These are phyloP conservation scores for Ascochyta fabae DNA, from an alignment of 2,329 filamentous ascomycete species.

Conservation along the genomic window DNA sequence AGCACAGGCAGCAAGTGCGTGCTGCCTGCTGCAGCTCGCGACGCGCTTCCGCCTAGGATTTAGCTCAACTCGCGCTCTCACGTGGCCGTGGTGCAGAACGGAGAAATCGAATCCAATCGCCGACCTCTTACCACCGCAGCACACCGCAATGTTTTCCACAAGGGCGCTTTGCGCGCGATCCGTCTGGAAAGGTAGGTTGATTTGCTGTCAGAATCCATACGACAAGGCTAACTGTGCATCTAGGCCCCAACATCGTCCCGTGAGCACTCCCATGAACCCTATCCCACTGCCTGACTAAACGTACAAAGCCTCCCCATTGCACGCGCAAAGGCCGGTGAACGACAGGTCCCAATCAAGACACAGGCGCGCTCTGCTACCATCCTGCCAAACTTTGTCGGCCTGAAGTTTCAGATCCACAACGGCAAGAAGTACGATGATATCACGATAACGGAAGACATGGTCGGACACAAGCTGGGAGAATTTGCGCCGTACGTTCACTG, in stretches of 20 bases:
- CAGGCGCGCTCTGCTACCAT: slow-evolving; percentile 89
- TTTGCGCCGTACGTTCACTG: slow-evolving; percentile 74
- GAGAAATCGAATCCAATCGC: slow-evolving; percentile 26
- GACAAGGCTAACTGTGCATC: neutral
- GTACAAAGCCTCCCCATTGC: slow-evolving; percentile 66
- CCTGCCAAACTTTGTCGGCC: slow-evolving; percentile 87
- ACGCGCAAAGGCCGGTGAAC: slow-evolving; percentile 65
- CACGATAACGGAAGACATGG: slow-evolving; percentile 91
- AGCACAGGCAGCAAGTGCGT: neutral
- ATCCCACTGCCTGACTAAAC: slow-evolving; percentile 32
- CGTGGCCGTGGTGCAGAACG: slow-evolving; percentile 32
- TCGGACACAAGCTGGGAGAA: slow-evolving; percentile 92
- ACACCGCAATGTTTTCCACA: slow-evolving; percentile 69
- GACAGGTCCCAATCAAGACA: slow-evolving; percentile 77
- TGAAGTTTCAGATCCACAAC: slow-evolving; percentile 90
- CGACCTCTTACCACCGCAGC: slow-evolving; percentile 37
- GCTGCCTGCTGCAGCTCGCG: slow-evolving; percentile 18
- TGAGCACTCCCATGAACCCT: slow-evolving; percentile 53
- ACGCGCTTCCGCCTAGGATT: slow-evolving; percentile 41
- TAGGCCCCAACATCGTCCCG: slow-evolving; percentile 75
- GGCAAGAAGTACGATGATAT: slow-evolving; percentile 86
- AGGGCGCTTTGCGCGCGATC: slow-evolving; percentile 70
- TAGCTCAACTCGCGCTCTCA: slow-evolving; percentile 34
- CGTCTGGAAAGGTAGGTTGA: slow-evolving; percentile 79
- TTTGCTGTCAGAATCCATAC: neutral